phyloP scores from a whole-genome alignment of 345 rosid species.

The Boechera divaricarpa region DNA sequence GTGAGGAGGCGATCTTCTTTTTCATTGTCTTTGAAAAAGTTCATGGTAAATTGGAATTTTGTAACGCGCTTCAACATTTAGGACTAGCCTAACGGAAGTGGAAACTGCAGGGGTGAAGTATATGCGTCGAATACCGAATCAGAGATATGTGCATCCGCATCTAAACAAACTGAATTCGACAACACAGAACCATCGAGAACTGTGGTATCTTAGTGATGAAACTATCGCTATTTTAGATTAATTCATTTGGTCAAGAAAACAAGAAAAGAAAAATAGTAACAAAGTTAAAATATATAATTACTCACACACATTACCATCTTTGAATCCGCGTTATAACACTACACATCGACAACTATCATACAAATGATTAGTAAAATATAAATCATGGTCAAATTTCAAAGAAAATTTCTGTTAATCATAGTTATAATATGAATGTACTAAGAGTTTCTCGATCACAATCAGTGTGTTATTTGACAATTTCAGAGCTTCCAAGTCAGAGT shows the following conservation, averaged over 20 bases:
- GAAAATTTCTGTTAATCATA: background rate
- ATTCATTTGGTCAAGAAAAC: background rate
- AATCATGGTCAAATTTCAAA: background rate
- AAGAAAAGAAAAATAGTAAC: background rate
- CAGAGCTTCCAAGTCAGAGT: constrained; percentile 23
- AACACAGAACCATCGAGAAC: too few species aligned
- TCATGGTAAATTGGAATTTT: too few species aligned
- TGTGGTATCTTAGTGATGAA: background rate
- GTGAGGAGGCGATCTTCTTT: too few species aligned
- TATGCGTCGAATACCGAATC: too few species aligned
- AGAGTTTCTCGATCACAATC: background rate
- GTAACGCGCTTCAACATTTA: too few species aligned
- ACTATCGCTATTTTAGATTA: background rate
- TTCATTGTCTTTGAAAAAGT: too few species aligned
- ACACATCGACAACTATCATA: background rate
- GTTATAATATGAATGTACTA: background rate
- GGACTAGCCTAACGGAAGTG: too few species aligned
- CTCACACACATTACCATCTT: too few species aligned
- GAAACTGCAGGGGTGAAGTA: too few species aligned
- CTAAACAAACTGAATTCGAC: too few species aligned
- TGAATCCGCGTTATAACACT: background rate
- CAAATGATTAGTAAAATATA: background rate
- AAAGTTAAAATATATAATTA: too few species aligned
- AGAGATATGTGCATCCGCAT: too few species aligned
- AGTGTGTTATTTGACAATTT: constrained; percentile 28